Percentiles rank a stretch among this genome's conserved stretches.
These are phyloP conservation scores for Parietaria judaica DNA, from an alignment of 306 rosid species.

Conservation along the genomic window DNA sequence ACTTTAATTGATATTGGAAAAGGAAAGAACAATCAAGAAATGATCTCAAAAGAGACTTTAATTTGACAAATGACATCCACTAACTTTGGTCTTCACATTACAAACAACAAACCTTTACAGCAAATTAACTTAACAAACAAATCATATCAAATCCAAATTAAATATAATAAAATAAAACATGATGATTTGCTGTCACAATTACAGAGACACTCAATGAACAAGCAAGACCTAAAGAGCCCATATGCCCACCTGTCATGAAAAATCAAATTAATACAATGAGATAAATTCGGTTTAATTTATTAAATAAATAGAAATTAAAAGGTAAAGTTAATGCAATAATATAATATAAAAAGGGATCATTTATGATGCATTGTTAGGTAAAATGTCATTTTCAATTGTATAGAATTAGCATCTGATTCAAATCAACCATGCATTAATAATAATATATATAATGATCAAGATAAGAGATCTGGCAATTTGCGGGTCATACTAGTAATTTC, in stretches of 20 bases:
- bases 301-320: not conserved
- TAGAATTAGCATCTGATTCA: not conserved
- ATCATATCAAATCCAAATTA: too few relatives aligned
- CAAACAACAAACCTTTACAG: slow-evolving; percentile 13
- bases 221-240: slow-evolving; percentile 1
- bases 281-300: not conserved
- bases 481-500: not conserved
- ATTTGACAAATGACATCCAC: slow-evolving; percentile 1
- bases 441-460: not conserved
- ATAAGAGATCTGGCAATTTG: not conserved
- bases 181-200: not conserved
- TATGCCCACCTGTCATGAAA: slow-evolving; percentile 27
- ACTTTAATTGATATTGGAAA: not conserved
- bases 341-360: not conserved
- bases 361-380: not conserved
- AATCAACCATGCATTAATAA: not conserved
- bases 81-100: not conserved
- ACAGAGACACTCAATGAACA: slow-evolving; percentile 2
- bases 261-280: not conserved
- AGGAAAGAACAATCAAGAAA: not conserved
- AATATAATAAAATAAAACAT: too few relatives aligned
- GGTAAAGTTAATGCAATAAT: not conserved
- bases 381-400: not conserved
- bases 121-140: not conserved
- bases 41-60: slow-evolving; percentile 4